phyloP scores from a whole-genome alignment of 768 basidiomycete genomes.

The Lentinula sp. region DNA sequence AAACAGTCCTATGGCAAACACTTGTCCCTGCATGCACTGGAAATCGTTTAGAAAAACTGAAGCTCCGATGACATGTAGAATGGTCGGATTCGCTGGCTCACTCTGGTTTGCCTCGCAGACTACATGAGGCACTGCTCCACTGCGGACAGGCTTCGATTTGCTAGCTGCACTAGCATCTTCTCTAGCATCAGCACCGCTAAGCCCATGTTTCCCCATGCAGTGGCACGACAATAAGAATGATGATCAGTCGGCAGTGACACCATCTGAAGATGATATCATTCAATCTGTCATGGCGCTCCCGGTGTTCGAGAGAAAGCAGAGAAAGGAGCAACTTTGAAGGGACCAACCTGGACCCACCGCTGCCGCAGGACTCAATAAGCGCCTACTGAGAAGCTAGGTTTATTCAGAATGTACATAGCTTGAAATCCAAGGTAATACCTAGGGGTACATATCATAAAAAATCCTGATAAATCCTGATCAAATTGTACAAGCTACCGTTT shows the following conservation, averaged over 20 bases:
- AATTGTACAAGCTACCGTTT: neutral
- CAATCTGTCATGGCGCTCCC: neutral
- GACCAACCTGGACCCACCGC: neutral
- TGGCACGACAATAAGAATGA: neutral
- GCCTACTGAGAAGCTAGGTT: neutral
- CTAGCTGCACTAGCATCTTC: neutral
- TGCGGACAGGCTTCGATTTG: neutral
- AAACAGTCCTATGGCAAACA: neutral
- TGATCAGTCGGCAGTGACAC: neutral
- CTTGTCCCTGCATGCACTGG: neutral
- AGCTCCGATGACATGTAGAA: neutral
- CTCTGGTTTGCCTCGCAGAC: neutral
- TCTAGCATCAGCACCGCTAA: neutral
- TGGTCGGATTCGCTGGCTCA: neutral
- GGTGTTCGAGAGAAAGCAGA: neutral
- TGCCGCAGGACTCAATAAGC: neutral
- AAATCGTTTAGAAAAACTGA: neutral
- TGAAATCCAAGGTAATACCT: neutral
- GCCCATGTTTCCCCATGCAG: neutral
- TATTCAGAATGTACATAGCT: constrained; percentile 1
- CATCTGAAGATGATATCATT: neutral
- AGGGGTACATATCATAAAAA: neutral
- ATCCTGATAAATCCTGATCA: neutral
- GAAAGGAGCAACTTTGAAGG: neutral
- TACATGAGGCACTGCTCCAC: neutral